Conservation (phyloP, 2,329 filamentous ascomycete species). For the Diaporthe capsici region DNA sequence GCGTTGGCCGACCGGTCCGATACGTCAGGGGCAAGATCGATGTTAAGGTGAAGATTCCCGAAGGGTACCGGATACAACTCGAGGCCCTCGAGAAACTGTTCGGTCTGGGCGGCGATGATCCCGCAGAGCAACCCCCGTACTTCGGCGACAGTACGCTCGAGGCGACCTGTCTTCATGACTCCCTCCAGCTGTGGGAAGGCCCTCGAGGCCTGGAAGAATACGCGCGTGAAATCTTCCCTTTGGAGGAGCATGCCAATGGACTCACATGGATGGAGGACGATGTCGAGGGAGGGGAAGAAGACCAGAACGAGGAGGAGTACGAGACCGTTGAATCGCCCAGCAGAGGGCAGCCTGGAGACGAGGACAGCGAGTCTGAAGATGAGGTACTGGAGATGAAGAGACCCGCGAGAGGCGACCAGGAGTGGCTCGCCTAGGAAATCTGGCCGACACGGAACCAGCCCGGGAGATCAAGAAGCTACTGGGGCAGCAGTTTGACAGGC, state of each 20-base stretch:
- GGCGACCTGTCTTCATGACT: constrained; percentile 78
- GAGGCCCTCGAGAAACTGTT: constrained; percentile 76
- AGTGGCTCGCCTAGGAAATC: constrained; percentile 66
- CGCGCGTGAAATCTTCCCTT: constrained; percentile 90
- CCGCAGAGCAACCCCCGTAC: constrained; percentile 72
- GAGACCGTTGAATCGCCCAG: constrained; percentile 35
- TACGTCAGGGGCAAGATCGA: constrained; percentile 87
- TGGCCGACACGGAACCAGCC: background rate
- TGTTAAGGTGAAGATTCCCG: constrained; percentile 86
- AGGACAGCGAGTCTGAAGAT: constrained; percentile 65
- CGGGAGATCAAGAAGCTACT: background rate
- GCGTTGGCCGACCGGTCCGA: constrained; percentile 81
- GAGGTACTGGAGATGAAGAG: constrained; percentile 72
- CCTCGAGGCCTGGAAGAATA: constrained; percentile 94
- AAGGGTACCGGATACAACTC: constrained; percentile 90
- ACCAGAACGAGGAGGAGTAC: constrained; percentile 38
- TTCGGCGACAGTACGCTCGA: constrained; percentile 72
- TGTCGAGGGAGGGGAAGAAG: constrained; percentile 46
- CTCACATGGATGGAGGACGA: constrained; percentile 88
- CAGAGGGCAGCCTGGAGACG: constrained; percentile 51
- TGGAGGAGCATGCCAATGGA: constrained; percentile 95
- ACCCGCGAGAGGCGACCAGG: constrained; percentile 70
- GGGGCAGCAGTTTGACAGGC: background rate
- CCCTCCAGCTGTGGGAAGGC: constrained; percentile 90
- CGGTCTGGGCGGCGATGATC: constrained; percentile 63